A percentile compares a stretch with the other conserved stretches of the same genome.
These are phyloP conservation scores for Lizonia empirigonia DNA, from an alignment of 2,329 filamentous ascomycete genomes.

Conservation along the genomic window DNA sequence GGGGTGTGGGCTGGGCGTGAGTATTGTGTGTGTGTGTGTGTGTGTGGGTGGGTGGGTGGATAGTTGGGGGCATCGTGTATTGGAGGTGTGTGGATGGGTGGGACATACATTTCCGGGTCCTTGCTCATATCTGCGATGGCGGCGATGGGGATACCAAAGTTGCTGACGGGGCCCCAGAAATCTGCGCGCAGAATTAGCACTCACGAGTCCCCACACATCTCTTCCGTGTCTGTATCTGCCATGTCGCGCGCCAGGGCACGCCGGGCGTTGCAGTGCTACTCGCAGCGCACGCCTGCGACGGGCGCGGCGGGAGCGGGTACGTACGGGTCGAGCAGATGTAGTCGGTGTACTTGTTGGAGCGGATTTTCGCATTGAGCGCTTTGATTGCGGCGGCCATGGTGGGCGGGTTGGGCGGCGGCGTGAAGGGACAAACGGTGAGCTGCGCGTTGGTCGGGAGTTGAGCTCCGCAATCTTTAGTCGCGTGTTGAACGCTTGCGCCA, in stretches of 20 bases:
- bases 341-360: conserved; percentile 56
- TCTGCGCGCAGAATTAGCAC: conserved; percentile 44
- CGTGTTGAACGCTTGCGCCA: conserved; percentile 15
- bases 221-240: too few relatives aligned
- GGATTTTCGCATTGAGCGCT: conserved; percentile 60
- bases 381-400: conserved; percentile 60
- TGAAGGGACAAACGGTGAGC: conserved; percentile 14
- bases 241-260: too few relatives aligned
- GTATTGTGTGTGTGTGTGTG: background rate
- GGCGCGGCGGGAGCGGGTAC: conserved; percentile 29
- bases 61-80: background rate
- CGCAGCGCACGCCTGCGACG: too few relatives aligned
- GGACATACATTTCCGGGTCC: conserved; percentile 58
- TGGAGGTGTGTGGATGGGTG: background rate
- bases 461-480: conserved; percentile 13
- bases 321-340: conserved; percentile 61
- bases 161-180: conserved; percentile 59
- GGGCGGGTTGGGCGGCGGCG: conserved; percentile 16
- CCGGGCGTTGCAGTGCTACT: too few relatives aligned
- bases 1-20: too few relatives aligned
- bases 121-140: conserved; percentile 61
- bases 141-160: conserved; percentile 61
- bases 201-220: too few relatives aligned
- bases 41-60: background rate
- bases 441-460: conserved; percentile 8